Evolutionary conservation across 805 yeast genomes (phyloP).

Genomic region (Lipomyces kockii): DNA sequence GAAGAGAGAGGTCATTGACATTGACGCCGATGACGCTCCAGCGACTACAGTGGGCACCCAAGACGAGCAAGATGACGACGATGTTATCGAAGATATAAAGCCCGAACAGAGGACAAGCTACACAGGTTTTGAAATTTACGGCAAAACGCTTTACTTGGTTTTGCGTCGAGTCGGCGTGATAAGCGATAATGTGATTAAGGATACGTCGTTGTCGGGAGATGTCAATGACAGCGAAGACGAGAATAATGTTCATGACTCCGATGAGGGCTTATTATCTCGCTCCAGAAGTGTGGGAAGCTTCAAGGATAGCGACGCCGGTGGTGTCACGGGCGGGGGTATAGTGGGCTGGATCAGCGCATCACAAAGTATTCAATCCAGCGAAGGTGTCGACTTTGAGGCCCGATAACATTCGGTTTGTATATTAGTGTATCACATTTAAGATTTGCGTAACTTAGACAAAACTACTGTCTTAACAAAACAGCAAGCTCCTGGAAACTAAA

Average conservation of each 20-base stretch:
- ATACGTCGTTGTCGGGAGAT: conserved; percentile 7
- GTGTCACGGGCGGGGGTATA: conserved; percentile 14
- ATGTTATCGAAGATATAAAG: conserved; percentile 12
- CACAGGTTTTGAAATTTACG: conserved; percentile 16
- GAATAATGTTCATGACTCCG: neutral
- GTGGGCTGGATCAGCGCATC: conserved; percentile 24
- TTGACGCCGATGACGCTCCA: conserved; percentile 10
- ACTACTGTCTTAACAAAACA: neutral
- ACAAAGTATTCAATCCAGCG: conserved; percentile 14
- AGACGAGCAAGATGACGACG: conserved; percentile 8
- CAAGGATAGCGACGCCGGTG: neutral
- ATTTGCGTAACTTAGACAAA: neutral
- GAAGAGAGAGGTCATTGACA: neutral
- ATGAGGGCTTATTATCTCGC: neutral
- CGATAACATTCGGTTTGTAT: neutral
- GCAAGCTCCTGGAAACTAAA: neutral
- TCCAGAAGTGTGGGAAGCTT: neutral
- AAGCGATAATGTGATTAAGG: neutral
- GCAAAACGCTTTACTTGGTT: conserved; percentile 14
- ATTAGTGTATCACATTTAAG: neutral
- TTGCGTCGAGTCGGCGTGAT: conserved; percentile 1
- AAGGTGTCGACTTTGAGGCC: conserved; percentile 23
- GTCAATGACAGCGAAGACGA: conserved; percentile 6
- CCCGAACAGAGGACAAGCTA: conserved; percentile 20
- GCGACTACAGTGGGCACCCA: too few species aligned